Conservation (phyloP, 1,284 basidiomycete species). For the Termitomyces sp. region DNA sequence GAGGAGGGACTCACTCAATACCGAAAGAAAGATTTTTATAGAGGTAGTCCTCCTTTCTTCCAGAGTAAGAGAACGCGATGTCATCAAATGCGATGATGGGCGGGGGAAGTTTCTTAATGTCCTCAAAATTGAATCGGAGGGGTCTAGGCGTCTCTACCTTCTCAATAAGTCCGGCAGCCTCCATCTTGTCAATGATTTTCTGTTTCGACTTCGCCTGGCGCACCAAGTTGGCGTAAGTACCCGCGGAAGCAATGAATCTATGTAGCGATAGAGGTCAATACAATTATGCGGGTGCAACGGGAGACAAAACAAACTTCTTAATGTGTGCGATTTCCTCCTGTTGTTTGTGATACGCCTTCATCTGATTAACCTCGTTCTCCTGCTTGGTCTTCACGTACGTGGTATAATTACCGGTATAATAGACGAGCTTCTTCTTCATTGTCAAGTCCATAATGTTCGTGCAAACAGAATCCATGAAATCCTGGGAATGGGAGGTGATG, state of each 20-base stretch:
- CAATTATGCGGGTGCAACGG: constrained; percentile 1
- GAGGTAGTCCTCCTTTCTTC: constrained; percentile 82
- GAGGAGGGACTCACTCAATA: constrained; percentile 67
- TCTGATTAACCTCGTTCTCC: constrained; percentile 98
- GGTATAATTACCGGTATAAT: constrained; percentile 96
- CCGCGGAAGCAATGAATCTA: constrained; percentile 95
- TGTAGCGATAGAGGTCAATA: constrained; percentile 2
- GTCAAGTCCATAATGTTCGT: constrained; percentile 99
- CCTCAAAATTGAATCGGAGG: constrained; percentile 94
- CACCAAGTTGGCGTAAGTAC: constrained; percentile 98
- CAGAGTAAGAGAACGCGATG: constrained; percentile 94
- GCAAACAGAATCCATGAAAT: constrained; percentile 97
- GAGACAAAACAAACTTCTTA: constrained; percentile 67
- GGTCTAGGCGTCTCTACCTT: constrained; percentile 74
- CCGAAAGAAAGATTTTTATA: constrained; percentile 90
- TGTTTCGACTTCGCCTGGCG: constrained; percentile 99
- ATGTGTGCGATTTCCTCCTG: constrained; percentile 98
- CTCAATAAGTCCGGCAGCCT: constrained; percentile 96
- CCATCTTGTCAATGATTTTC: constrained; percentile 99
- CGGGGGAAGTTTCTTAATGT: constrained; percentile 89
- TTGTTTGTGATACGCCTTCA: constrained; percentile 98
- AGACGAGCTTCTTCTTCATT: constrained; percentile 79
- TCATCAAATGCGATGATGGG: constrained; percentile 96
- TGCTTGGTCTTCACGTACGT: constrained; percentile 94
- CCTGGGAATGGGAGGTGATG: constrained; percentile 94